phyloP scores from a whole-genome alignment of 139 green algal species.

The Nannochloris sp. region DNA sequence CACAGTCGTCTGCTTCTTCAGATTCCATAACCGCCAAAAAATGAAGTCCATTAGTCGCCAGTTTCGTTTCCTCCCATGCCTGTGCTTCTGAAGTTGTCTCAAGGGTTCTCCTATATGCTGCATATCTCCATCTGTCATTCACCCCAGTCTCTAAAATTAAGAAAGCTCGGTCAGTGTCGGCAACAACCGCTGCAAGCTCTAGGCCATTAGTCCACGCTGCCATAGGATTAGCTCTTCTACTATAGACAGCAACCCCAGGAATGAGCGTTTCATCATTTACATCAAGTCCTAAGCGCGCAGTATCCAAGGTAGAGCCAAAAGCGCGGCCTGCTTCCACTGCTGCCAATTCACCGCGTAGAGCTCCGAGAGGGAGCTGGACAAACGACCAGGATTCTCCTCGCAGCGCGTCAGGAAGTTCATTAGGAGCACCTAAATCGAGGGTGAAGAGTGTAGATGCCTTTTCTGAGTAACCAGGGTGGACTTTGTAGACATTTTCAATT shows the following conservation, averaged over 20 bases:
- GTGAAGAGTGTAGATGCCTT: conserved; percentile 71
- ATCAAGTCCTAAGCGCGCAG: conserved; percentile 2
- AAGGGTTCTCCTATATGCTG: conserved; percentile 57
- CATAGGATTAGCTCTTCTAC: conserved; percentile 70
- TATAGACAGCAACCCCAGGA: conserved; percentile 89
- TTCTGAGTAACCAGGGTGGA: conserved; percentile 72
- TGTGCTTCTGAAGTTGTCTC: conserved; percentile 75
- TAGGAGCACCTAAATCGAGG: conserved; percentile 69
- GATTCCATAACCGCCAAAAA: conserved; percentile 92
- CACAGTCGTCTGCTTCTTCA: conserved; percentile 76
- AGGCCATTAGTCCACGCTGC: conserved; percentile 93
- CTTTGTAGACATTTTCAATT: conserved; percentile 78
- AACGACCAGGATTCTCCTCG: conserved; percentile 94
- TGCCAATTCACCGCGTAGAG: conserved; percentile 34
- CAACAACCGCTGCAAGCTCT: conserved; percentile 75
- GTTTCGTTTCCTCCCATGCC: conserved; percentile 88
- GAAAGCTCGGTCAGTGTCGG: conserved; percentile 68
- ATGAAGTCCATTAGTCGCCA: conserved; percentile 74
- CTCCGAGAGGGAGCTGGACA: conserved; percentile 88
- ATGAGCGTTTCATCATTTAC: conserved; percentile 43
- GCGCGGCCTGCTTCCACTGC: conserved; percentile 30
- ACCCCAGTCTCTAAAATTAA: conserved; percentile 95
- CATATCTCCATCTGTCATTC: conserved; percentile 86
- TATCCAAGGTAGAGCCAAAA: conserved; percentile 61
- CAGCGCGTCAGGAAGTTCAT: conserved; percentile 85